Percentiles rank a stretch among this genome's conserved stretches.
These are phyloP conservation scores for Cyanidiococcus yangmingshanensis DNA, from an alignment of 23 red algal species.

Conservation along the genomic window DNA sequence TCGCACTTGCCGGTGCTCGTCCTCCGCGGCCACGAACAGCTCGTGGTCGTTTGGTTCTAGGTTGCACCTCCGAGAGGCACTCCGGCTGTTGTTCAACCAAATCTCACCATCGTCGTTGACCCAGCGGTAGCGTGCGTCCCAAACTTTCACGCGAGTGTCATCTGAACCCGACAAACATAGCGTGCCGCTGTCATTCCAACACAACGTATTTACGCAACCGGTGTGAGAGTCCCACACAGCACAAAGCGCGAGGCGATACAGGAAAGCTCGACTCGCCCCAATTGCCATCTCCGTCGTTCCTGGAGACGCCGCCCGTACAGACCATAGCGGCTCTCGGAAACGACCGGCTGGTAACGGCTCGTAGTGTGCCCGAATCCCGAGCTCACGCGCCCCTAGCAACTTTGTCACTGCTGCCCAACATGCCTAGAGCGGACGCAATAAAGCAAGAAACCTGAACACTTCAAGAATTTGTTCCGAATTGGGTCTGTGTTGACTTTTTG, in stretches of 20 bases:
- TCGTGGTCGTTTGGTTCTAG: slow-evolving; percentile 4
- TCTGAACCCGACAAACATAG: slow-evolving; percentile 29
- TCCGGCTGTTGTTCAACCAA: neutral
- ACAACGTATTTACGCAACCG: slow-evolving; percentile 27
- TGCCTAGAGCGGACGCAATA: too few species aligned
- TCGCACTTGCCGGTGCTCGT: neutral
- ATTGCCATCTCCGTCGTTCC: neutral
- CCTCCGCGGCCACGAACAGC: neutral
- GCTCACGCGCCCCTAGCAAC: neutral
- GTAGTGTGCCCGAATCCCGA: neutral
- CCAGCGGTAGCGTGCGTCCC: neutral
- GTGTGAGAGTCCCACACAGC: slow-evolving; percentile 21
- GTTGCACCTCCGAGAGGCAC: neutral
- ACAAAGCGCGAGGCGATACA: neutral
- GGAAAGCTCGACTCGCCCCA: neutral
- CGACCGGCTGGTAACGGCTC: neutral
- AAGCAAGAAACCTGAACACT: too few species aligned
- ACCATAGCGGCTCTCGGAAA: neutral
- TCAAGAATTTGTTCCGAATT: too few species aligned
- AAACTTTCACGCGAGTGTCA: slow-evolving; percentile 28
- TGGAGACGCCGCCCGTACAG: neutral
- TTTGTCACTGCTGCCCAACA: too few species aligned
- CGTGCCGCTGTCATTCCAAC: slow-evolving; percentile 25
- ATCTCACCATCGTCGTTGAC: neutral
- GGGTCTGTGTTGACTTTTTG: too few species aligned